phyloP scores from a whole-genome alignment of 257 asterid genomes.

The Fraxinus cuspidata region DNA sequence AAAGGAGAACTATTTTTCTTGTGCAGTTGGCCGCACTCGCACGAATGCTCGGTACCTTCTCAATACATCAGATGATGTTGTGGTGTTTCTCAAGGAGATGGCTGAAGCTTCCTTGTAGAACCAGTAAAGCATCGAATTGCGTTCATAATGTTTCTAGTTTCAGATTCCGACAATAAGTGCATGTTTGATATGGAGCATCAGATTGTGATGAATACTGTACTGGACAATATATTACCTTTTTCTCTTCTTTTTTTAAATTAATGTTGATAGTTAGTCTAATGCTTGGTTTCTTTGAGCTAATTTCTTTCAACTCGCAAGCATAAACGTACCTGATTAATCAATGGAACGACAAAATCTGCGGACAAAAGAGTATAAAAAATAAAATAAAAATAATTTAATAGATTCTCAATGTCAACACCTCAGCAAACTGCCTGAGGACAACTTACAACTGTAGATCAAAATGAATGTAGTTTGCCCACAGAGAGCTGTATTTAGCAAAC shows the following conservation, averaged over 20 bases:
- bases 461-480: not conserved
- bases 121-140: conserved; percentile 15
- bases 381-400: conserved; percentile 7
- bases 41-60: conserved; percentile 85
- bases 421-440: conserved; percentile 16
- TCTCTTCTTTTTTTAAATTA: no score
- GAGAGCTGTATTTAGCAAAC: not conserved
- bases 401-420: conserved; percentile 26
- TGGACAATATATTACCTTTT: not conserved
- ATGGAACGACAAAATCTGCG: not conserved
- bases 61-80: conserved; percentile 61
- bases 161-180: not conserved
- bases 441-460: not conserved
- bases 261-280: not conserved
- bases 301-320: not conserved
- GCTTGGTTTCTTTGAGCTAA: not conserved
- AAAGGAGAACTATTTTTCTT: conserved; percentile 92
- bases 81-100: conserved; percentile 61
- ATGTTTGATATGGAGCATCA: not conserved
- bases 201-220: not conserved
- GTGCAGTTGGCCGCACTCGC: conserved; percentile 79
- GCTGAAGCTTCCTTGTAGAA: conserved; percentile 37
- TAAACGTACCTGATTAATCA: not conserved
- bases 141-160: conserved; percentile 1
- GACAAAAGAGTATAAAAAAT: not conserved